Percentiles rank a stretch among this genome's conserved stretches.
Conservation (phyloP, 2,329 filamentous ascomycete species). For the Macroventuria anomochaeta region DNA sequence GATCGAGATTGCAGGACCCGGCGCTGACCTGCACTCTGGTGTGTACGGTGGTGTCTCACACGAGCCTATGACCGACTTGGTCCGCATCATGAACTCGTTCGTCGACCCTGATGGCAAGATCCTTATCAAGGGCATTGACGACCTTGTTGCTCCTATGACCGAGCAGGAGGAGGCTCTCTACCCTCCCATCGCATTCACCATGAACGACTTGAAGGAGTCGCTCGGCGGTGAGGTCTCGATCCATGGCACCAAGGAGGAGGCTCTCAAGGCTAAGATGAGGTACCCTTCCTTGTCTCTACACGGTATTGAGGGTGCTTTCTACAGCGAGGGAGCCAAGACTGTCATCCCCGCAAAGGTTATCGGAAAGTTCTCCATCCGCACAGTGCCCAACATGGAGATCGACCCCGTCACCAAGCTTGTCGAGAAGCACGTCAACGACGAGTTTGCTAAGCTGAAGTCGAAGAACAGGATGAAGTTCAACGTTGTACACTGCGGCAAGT, state of each 20-base stretch:
- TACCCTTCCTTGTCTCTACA: conserved; percentile 93
- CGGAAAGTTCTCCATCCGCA: conserved; percentile 98
- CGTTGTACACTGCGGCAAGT: conserved; percentile 91
- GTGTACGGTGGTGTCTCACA: conserved; percentile 96
- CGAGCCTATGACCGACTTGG: conserved; percentile 97
- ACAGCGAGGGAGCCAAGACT: conserved; percentile 91
- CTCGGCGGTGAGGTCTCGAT: conserved; percentile 89
- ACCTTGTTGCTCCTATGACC: conserved; percentile 88
- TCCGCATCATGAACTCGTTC: conserved; percentile 79
- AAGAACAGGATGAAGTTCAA: conserved; percentile 89
- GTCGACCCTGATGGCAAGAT: conserved; percentile 94
- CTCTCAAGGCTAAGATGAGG: conserved; percentile 95
- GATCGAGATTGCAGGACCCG: conserved; percentile 87
- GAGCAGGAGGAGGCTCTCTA: conserved; percentile 89
- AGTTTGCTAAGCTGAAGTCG: conserved; percentile 84
- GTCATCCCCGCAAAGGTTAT: conserved; percentile 98
- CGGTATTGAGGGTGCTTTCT: conserved; percentile 94
- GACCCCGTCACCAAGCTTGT: conserved; percentile 86
- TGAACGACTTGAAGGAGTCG: conserved; percentile 93
- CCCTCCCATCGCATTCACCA: conserved; percentile 87
- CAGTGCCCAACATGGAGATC: conserved; percentile 96
- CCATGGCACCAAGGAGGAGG: conserved; percentile 84
- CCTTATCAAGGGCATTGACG: conserved; percentile 88
- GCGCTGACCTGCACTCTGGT: conserved; percentile 92
- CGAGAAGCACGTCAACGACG: conserved; percentile 79